Evolutionary conservation across 164 flowering plant genomes (phyloP).

Genomic region (Protea cynaroides): DNA sequence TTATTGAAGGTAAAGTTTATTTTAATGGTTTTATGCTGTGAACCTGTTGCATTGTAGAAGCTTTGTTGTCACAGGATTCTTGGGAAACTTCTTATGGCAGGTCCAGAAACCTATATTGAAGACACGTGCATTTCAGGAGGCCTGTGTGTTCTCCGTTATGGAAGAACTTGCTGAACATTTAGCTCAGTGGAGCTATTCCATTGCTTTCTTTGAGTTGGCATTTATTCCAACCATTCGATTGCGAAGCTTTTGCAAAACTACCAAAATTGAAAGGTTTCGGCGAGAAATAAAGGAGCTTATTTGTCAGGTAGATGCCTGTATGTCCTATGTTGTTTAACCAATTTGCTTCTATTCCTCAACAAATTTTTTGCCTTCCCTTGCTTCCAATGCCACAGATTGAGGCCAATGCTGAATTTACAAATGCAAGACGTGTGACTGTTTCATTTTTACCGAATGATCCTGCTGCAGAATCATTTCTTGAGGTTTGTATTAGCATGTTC

Average conservation of each 20-base stretch:
- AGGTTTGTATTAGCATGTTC: constrained; percentile 43
- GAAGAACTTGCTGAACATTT: constrained; percentile 91
- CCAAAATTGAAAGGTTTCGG: constrained; percentile 80
- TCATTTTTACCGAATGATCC: constrained; percentile 75
- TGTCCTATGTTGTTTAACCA: background rate
- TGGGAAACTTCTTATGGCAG: constrained; percentile 28
- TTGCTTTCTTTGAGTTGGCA: constrained; percentile 82
- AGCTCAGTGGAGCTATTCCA: constrained; percentile 91
- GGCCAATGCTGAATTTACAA: constrained; percentile 57
- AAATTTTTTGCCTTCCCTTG: background rate
- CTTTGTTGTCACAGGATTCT: background rate
- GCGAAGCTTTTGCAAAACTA: constrained; percentile 74
- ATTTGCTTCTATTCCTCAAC: background rate
- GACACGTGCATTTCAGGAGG: constrained; percentile 90
- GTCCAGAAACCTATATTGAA: constrained; percentile 65
- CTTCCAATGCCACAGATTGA: constrained; percentile 48
- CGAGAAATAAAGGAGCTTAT: constrained; percentile 67
- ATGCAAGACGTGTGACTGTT: constrained; percentile 49
- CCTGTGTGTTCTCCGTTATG: constrained; percentile 72
- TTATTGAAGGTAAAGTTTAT: constrained; percentile 49
- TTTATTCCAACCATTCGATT: constrained; percentile 65
- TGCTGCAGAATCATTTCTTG: constrained; percentile 58
- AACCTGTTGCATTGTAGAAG: background rate
- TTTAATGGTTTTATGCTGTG: background rate
- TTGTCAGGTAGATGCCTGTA: constrained; percentile 51